Base-by-base conservation (phyloP, 768 basidiomycete genomes). In the Rhizopogon vulgaris region DNA sequence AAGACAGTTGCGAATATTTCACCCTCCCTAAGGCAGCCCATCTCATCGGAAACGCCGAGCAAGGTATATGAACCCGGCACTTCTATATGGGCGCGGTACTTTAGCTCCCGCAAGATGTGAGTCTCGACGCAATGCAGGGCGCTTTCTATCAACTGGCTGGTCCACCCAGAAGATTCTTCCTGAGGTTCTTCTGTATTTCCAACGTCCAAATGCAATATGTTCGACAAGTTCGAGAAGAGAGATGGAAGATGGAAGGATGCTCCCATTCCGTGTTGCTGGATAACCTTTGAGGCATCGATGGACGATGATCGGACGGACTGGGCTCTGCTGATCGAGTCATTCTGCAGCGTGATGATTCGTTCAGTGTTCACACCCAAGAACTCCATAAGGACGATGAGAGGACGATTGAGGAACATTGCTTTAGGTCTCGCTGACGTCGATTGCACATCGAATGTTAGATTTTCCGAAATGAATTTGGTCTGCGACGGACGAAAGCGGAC, bases 41-140 rank as follows among this genome's bases (percentile, higher is more conserved):
- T 73, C 38, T 78, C 76, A 55, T 82, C 80, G 6, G 73, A 72
- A 14, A 82, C 77, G 0, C 80, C 81, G 25, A 81, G 73, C 2
- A 82, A 64, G 0, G 79, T 80, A 40, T 63, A 75, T 30, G 72
- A 75, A 6, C 66, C 72, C 0, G 78, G 77, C 4, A 82, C 71
- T 1, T 69, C 70, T 30, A 82, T 80, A 38, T 74, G 74, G 2
- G 72, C 79, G 11, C 73, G 71, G 53, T 74, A 73, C 58, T 80
- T 81, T 60, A 82, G 66, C 45, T 76, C 73, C 6, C 80, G 71
- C 28, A 82, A 63, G 9, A 76, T 68, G 54, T 79, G 75, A 6
- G 71, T 75, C 38, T 69, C 69, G 1, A 68, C 70, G 49, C 66
- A 76, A 28, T 66, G 62, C 47, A 80, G 39, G 9, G 66, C 42